Base-by-base conservation (phyloP, 2,329 filamentous ascomycete species). In the Mycosphaerella arachidis region DNA sequence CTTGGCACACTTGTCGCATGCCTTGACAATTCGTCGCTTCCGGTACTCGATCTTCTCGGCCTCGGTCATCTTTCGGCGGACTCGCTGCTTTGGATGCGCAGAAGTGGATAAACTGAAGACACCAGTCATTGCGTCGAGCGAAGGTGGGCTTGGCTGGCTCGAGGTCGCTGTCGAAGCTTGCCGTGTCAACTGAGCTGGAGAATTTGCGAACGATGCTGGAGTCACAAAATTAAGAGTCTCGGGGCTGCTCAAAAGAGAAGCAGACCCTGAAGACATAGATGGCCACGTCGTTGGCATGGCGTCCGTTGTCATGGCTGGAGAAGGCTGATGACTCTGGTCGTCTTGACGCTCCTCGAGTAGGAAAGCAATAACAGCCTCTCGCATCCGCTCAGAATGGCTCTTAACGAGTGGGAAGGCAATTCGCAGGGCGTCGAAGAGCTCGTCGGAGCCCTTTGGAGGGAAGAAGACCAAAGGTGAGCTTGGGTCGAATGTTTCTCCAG, bases 371-470 rank as follows among this genome's bases (percentile, higher is more conserved):
- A 73, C 70, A 43, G 74, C 74, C 46, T 74, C 71, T 7, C 74
- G 70, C 71, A 75, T 73, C 51, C 74, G 72, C 60, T 75, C 73
- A n/a, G 71, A 70, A 55, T 75, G 73, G 50, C 68, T 72, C 53
- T 69, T 69, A 35, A 72, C 63, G 54, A 72, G 67, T 5, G 74
- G 73, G 56, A 67, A 76, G 27, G 72, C 71, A 30, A 60, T 53
- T 46, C 71, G 66, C 24, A 76, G 65, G 45, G 74, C 74, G 53
- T 74, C 72, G 67, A 74, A 74, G 6, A 76, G 69, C 56, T 75
- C 73, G 55, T 76, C 74, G 10, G 74, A 76, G 56, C 72, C 73
- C 61, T 74, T 74, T 31, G 71, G 63, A 46, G 73, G 73, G 65
- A 70, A 73, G 70, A 74, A 75, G 56, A 70, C 62, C 30, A 72